Percentiles rank a stretch among this genome's conserved stretches.
Conservation (phyloP, 2,329 filamentous ascomycete genomes). For the Drechslerella stenobrocha region DNA sequence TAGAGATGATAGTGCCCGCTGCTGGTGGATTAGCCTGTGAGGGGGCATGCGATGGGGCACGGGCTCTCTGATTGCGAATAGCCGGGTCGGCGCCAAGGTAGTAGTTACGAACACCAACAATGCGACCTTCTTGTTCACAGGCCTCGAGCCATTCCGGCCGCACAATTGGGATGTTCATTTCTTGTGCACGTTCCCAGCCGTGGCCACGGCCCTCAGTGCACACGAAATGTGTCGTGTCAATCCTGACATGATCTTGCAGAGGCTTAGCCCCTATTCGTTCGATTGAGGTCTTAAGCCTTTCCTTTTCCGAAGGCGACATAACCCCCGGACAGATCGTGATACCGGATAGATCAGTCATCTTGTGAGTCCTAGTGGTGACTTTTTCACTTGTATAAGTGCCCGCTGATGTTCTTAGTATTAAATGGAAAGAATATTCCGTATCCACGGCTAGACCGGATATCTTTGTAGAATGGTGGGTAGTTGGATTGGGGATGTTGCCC, state of each 20-base stretch:
- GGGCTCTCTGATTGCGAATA: slow-evolving; percentile 26
- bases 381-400: slow-evolving; percentile 84
- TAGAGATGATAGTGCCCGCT: neutral
- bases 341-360: slow-evolving; percentile 96
- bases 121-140: slow-evolving; percentile 89
- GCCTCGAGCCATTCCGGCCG: slow-evolving; percentile 95
- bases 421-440: slow-evolving; percentile 91
- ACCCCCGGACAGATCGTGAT: slow-evolving; percentile 93
- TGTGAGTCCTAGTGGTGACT: slow-evolving; percentile 85
- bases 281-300: slow-evolving; percentile 73
- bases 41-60: slow-evolving; percentile 24
- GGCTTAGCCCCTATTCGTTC: slow-evolving; percentile 85
- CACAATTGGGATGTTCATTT: slow-evolving; percentile 97
- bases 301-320: slow-evolving; percentile 69
- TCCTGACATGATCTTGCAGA: slow-evolving; percentile 82
- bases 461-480: slow-evolving; percentile 91
- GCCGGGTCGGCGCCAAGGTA: slow-evolving; percentile 78
- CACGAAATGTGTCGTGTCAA: slow-evolving; percentile 98
- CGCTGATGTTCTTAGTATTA: slow-evolving; percentile 85
- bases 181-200: slow-evolving; percentile 92
- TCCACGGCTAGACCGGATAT: slow-evolving; percentile 95
- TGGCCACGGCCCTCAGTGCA: slow-evolving; percentile 89
- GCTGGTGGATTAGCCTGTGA: slow-evolving; percentile 12
- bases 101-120: slow-evolving; percentile 91
- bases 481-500: slow-evolving; percentile 84